Evolutionary conservation across 2,329 filamentous ascomycete species (phyloP).

Genomic region (Neocatenulostroma microsporum): DNA sequence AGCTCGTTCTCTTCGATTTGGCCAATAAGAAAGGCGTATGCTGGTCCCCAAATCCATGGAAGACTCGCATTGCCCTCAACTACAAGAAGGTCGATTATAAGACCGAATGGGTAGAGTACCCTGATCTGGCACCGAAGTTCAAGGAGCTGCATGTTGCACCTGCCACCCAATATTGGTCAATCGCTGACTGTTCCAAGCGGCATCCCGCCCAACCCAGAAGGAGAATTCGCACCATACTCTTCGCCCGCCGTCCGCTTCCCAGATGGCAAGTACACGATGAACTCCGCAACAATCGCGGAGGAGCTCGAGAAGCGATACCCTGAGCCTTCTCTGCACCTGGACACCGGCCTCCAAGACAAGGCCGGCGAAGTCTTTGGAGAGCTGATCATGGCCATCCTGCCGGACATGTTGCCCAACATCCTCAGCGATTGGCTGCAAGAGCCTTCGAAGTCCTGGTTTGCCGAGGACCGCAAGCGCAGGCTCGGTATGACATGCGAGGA

Average conservation of each 20-base stretch:
- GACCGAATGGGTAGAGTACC: slow-evolving; percentile 64
- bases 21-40: slow-evolving; percentile 44
- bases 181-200: slow-evolving; percentile 17
- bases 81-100: slow-evolving; percentile 60
- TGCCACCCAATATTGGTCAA: neutral
- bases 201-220: slow-evolving; percentile 42
- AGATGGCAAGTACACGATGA: slow-evolving; percentile 54
- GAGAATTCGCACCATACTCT: slow-evolving; percentile 31
- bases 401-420: neutral
- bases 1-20: slow-evolving; percentile 55
- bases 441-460: slow-evolving; percentile 48
- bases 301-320: slow-evolving; percentile 54
- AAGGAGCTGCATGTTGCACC: slow-evolving; percentile 39
- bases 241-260: slow-evolving; percentile 51
- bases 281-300: slow-evolving; percentile 53
- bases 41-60: slow-evolving; percentile 66
- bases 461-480: slow-evolving; percentile 40
- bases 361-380: neutral
- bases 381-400: slow-evolving; percentile 33
- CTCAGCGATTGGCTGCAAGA: slow-evolving; percentile 36
- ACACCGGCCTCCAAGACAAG: slow-evolving; percentile 36
- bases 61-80: slow-evolving; percentile 59
- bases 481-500: slow-evolving; percentile 47
- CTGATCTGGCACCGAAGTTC: slow-evolving; percentile 51
- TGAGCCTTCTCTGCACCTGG: slow-evolving; percentile 49